phyloP scores from a whole-genome alignment of 2,329 filamentous ascomycete species.

The Polytolypa hystricis region DNA sequence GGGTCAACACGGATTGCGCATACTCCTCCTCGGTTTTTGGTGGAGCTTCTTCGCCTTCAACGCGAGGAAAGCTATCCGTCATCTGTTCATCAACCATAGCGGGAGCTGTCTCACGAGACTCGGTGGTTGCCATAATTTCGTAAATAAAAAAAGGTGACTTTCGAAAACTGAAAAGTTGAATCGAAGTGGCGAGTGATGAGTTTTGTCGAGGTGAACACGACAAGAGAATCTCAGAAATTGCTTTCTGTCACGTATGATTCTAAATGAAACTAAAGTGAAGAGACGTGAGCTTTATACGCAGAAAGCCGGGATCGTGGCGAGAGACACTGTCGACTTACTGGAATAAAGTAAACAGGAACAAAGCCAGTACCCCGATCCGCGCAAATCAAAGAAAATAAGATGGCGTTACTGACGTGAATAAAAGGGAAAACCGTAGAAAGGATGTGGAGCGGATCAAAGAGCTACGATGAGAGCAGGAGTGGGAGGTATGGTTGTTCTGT shows the following conservation, averaged over 20 bases:
- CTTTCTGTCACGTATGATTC: conserved; percentile 1
- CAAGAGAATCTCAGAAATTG: conserved; percentile 2
- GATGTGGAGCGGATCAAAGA: conserved; percentile 10
- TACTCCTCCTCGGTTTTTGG: conserved; percentile 98
- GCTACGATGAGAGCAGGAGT: conserved; percentile 3
- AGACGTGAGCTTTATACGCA: neutral
- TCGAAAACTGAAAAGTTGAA: neutral
- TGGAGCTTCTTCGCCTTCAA: conserved; percentile 56
- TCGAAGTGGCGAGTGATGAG: conserved; percentile 3
- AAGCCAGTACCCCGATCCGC: neutral
- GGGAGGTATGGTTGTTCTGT: conserved; percentile 8
- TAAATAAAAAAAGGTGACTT: neutral
- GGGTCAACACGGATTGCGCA: conserved; percentile 78
- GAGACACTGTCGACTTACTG: conserved; percentile 2
- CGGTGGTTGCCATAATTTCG: conserved; percentile 51
- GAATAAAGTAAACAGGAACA: conserved; percentile 2
- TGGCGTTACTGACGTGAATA: neutral
- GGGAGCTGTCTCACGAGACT: conserved; percentile 42
- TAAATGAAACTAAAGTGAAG: conserved; percentile 2
- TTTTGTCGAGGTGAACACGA: neutral
- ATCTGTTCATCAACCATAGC: conserved; percentile 51
- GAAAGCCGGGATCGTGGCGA: too few relatives aligned
- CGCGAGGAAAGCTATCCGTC: conserved; percentile 50
- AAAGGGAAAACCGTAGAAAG: conserved; percentile 8
- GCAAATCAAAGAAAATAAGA: conserved; percentile 1